These are phyloP conservation scores for Amanita phalloides DNA, from an alignment of 768 basidiomycete genomes.

Conservation along the genomic window DNA sequence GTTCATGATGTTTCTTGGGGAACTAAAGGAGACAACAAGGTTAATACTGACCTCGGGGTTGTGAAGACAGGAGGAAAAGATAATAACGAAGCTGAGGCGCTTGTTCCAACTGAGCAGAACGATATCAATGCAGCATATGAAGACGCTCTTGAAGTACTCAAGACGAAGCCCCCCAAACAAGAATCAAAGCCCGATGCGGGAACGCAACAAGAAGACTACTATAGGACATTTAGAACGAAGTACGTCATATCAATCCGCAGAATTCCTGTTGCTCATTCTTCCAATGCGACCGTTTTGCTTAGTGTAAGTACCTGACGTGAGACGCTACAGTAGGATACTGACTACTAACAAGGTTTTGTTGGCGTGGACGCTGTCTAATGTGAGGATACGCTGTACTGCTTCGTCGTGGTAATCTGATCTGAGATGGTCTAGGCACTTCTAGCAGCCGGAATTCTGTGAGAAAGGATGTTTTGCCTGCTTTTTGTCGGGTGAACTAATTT, in stretches of 20 bases:
- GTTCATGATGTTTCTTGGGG: slow-evolving; percentile 94
- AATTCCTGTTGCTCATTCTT: background rate
- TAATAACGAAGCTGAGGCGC: slow-evolving; percentile 79
- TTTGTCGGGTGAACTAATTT: background rate
- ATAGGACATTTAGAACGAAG: slow-evolving; percentile 87
- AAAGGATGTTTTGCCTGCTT: slow-evolving; percentile 2
- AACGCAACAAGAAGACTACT: slow-evolving; percentile 78
- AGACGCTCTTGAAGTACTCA: slow-evolving; percentile 77
- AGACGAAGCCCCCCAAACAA: slow-evolving; percentile 66
- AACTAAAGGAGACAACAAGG: slow-evolving; percentile 90
- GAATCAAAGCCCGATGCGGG: slow-evolving; percentile 49
- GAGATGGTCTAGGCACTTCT: slow-evolving; percentile 41
- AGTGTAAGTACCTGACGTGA: slow-evolving; percentile 17
- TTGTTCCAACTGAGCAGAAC: slow-evolving; percentile 76
- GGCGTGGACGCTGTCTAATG: slow-evolving; percentile 84
- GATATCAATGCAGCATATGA: slow-evolving; percentile 89
- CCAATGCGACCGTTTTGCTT: slow-evolving; percentile 9
- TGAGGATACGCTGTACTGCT: slow-evolving; percentile 16
- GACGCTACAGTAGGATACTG: slow-evolving; percentile 11
- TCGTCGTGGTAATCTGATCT: background rate
- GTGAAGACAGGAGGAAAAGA: slow-evolving; percentile 48
- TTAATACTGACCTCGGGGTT: slow-evolving; percentile 75
- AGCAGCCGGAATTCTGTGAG: slow-evolving; percentile 66
- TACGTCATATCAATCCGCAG: slow-evolving; percentile 19
- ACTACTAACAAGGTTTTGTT: slow-evolving; percentile 47